Base-by-base conservation (phyloP, 352 stramenopile genomes). In the Phytophthora cryptogea region DNA sequence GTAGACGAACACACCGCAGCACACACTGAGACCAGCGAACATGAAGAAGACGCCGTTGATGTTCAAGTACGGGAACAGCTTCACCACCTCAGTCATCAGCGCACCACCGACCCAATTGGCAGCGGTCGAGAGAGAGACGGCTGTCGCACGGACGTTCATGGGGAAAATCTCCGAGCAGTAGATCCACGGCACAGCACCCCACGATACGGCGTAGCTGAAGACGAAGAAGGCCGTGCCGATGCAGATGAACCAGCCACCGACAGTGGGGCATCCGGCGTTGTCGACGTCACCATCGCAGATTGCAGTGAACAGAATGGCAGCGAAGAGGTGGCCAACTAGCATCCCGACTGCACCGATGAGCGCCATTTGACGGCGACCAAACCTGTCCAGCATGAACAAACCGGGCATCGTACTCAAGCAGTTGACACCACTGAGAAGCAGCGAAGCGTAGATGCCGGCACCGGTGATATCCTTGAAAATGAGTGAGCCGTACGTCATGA, bases 31-130 rank as follows among this genome's bases (percentile, higher is more conserved):
- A 0, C 47, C 73, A 1, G 69, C 68, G 58, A 88, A 88, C 39
- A 88, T 61, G 63, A 74, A 81, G 68, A 88, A 88, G 36, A 80
- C 72, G 16, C 71, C 71, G 64, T 80, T 73, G 56, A 80, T 77
- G 63, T 80, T 74, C 36, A 80, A 36, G 44, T 71, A 48, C 42
- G 61, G 61, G 54, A 69, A 65, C 13, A 69, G 48, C 42, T 69
- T 69, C 3, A 69, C 61, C 6, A 69, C 36, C 30, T 69, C 54
- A 36, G 61, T 70, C 72, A 76, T 76, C 42, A 67, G 47, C 0
- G 55, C 62, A 17, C 68, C 69, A 30, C 67, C 68, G 26, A 70
- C 23, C 68, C 68, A 76, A 28, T 75, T 80, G 26, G 71, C 45
- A 13, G 67, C 54, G 5, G 68, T 70, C 31, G 64, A 69, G n/a